phyloP scores from a whole-genome alignment of 768 basidiomycete genomes.

The Gautieria morchelliformis region DNA sequence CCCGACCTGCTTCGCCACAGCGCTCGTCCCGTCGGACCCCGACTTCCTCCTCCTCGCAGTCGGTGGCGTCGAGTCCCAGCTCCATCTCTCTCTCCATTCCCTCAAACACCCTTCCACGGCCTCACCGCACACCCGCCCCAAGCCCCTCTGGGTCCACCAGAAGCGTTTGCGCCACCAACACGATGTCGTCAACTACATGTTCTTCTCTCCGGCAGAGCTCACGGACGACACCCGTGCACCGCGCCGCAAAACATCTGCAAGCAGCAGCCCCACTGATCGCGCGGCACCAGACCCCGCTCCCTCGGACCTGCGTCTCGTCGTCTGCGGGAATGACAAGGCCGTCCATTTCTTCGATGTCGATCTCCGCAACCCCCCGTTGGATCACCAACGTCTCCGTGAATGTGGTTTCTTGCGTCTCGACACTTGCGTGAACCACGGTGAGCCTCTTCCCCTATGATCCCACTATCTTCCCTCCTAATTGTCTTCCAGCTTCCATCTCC shows the following conservation, averaged over 20 bases:
- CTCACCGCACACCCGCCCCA: neutral
- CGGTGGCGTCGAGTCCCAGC: conserved; percentile 64
- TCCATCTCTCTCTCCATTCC: conserved; percentile 41
- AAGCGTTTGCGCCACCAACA: neutral
- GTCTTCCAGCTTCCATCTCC: conserved; percentile 66
- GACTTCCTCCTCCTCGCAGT: conserved; percentile 56
- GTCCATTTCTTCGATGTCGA: neutral
- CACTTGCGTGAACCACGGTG: conserved; percentile 4
- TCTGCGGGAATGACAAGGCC: neutral
- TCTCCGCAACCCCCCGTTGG: neutral
- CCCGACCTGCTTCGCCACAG: conserved; percentile 48
- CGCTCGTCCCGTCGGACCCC: conserved; percentile 36
- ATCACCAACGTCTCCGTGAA: neutral
- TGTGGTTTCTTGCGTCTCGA: neutral
- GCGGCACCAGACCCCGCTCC: no score
- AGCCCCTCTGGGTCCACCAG: neutral
- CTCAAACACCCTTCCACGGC: neutral
- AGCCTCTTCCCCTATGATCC: neutral
- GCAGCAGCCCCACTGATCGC: no score
- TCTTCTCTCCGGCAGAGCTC: conserved; percentile 1
- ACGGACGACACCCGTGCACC: conserved; percentile 3
- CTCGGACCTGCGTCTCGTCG: conserved; percentile 2
- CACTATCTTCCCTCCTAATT: neutral
- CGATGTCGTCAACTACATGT: conserved; percentile 1
- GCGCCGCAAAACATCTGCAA: no score